Conservation (phyloP, 257 asterid genomes). For the Nicotiana knightiana region DNA sequence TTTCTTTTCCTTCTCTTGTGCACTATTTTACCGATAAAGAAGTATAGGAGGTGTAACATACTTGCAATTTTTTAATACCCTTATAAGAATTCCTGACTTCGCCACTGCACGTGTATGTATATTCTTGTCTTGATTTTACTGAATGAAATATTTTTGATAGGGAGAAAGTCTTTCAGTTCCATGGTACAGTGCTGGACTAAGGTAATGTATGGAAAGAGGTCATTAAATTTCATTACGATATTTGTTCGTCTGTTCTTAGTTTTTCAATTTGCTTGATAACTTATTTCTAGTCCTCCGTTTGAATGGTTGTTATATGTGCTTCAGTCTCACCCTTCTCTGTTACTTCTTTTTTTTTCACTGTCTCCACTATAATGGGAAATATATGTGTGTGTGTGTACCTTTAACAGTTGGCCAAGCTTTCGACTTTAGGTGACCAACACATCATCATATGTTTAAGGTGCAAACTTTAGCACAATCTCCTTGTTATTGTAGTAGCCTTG, state of each 20-base stretch:
- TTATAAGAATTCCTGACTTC: neutral
- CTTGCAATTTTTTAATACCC: too few species aligned
- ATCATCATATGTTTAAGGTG: neutral
- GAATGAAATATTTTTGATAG: slow-evolving; percentile 21
- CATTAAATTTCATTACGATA: neutral
- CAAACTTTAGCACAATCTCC: neutral
- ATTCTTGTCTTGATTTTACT: neutral
- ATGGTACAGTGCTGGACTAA: too few species aligned
- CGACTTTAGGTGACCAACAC: neutral
- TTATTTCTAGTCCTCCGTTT: neutral
- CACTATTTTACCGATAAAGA: neutral
- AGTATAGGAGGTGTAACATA: neutral
- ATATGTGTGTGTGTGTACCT: neutral
- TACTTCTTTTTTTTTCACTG: neutral
- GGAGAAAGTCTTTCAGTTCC: slow-evolving; percentile 73
- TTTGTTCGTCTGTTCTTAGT: slow-evolving; percentile 17
- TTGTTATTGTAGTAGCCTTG: neutral
- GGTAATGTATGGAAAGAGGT: too few species aligned
- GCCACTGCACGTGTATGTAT: neutral
- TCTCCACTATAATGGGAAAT: neutral
- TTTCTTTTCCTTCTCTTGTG: neutral
- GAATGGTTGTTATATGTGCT: neutral
- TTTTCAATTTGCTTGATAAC: neutral
- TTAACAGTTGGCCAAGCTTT: neutral
- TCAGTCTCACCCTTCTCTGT: neutral